Evolutionary conservation across 2,329 filamentous ascomycete species (phyloP), one percentile per base, ranked within the genome.

Genomic region (Tolypocladium ovalisporum): DNA sequence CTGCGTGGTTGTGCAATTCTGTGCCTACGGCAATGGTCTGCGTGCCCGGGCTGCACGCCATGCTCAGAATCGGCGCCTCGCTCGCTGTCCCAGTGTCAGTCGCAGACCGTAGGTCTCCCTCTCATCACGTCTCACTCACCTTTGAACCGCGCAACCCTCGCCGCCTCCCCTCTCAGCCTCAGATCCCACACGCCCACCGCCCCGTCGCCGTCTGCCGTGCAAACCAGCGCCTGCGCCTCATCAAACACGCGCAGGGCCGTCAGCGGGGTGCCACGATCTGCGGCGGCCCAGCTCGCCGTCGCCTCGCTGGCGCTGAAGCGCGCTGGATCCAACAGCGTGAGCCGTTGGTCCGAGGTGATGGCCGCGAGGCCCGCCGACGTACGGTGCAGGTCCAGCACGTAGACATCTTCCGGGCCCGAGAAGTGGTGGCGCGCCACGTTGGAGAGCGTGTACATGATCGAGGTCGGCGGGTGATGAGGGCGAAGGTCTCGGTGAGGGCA

Each of bases 131-230:
- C 12, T 29, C 52, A 72, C 76, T 62, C 71, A 82, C 72, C 77
- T 64, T 68, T 70, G 68, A 78, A 76, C 60, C 73, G 72, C 10
- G 75, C 71, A 7, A 76, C 76, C 57, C 72, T 69, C 4, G 74
- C 73, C 35, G 66, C 66, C 10, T 63, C 64, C 1, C 69, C 64
- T 12, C 76, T 71, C 36, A 71, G 73, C 59, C 86, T 77, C 62
- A 85, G 66, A 72, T 90, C 87, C 84, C 85, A 87, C 53, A 88
- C 71, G 0, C 75, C 79, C 13, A 90, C 79, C 10, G 77, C 75
- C 9, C 89, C 88, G 66, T 91, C 85, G 68, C 87, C 82, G 52
- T 89, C 89, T 0, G 87, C 82, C 0, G 88, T 91, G 59, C 82
- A 83, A 7, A 90, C 75, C 24, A 85, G 67, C 5, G 77, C 78